Evolutionary conservation across 192 early-diverging fungal genomes (phyloP).

Genomic region (Podila horticola): DNA sequence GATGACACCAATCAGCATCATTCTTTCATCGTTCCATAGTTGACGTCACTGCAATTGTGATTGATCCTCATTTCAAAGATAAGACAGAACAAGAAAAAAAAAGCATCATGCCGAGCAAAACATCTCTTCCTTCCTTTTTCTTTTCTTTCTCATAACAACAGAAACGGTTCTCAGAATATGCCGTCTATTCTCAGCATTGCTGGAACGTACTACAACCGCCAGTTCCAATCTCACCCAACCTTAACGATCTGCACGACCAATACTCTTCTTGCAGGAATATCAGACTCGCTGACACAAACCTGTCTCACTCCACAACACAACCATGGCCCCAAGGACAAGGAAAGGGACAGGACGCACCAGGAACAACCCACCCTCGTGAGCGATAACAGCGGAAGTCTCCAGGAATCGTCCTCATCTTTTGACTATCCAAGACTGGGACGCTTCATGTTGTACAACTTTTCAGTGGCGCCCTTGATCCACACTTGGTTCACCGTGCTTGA

Average conservation of each 20-base stretch:
- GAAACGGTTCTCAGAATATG: slow-evolving; percentile 4
- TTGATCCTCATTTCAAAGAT: neutral
- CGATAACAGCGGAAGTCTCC: neutral
- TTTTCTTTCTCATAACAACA: neutral
- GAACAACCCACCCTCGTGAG: neutral
- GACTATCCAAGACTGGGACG: slow-evolving; percentile 63
- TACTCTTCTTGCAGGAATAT: slow-evolving; percentile 67
- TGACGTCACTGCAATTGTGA: no score
- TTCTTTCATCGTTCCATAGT: neutral
- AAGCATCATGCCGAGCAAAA: neutral
- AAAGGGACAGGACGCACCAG: neutral
- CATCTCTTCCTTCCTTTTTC: neutral
- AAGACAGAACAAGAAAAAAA: neutral
- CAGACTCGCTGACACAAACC: slow-evolving; percentile 73
- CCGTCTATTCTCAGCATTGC: slow-evolving; percentile 21
- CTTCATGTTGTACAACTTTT: slow-evolving; percentile 75
- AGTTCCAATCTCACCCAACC: slow-evolving; percentile 65
- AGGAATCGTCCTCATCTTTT: slow-evolving; percentile 16
- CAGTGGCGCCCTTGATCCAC: slow-evolving; percentile 74
- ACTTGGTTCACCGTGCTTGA: slow-evolving; percentile 79
- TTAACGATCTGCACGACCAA: slow-evolving; percentile 76
- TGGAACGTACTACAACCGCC: slow-evolving; percentile 51
- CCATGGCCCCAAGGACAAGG: slow-evolving; percentile 10
- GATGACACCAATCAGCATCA: no score
- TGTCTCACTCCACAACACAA: slow-evolving; percentile 21